Base-by-base conservation (phyloP, 164 flowering plant species). In the Cinnamomum micranthum region DNA sequence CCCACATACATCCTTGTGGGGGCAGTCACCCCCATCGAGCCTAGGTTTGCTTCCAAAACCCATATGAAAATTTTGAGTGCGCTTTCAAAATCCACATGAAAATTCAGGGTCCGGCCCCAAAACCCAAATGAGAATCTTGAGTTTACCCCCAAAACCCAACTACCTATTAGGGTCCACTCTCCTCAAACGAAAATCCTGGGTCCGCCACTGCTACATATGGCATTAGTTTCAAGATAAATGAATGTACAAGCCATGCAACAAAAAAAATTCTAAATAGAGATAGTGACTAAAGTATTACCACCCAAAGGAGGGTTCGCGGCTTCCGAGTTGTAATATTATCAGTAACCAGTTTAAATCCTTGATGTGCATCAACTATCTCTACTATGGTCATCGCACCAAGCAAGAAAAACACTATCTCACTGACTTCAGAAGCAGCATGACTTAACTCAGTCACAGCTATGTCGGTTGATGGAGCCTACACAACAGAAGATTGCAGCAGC, bases 301-400 rank as follows among this genome's bases (percentile, higher is more conserved):
- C 99, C 99, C 98, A 95, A 28, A 95, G 94, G 59, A 95, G 96
- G 68, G 88, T 87, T 66, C 88, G 80, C 73, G 97, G 98, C 73
- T 95, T 91, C 71, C 99, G 89, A 79, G 99, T 92, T 63, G 94
- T 95, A 76, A 95, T 95, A 83, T 91, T 92, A 78, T 95, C 99
- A 31, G 99, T 95, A 23, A 95, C 93, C 75, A 95, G 82, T 82
- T 95, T 95, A 81, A 95, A 93, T 67, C 99, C 99, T 87, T 93
- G 99, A 87, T 95, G 99, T 47, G 99, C 97, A 87, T 95, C 98
- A 79, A 95, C 86, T 73, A 95, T 93, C 85, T 95, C 99, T 31
- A 95, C 99, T 58, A 93, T 95, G 73, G 99, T 95, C 99, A 93
- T 93, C 84, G 99, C 99, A 77, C 99, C 99, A 77, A 95, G 93